A percentile compares a stretch with the other conserved stretches of the same genome.
Evolutionary conservation across 2,329 filamentous ascomycete species (phyloP).

Genomic region (Arthroderma sp.): DNA sequence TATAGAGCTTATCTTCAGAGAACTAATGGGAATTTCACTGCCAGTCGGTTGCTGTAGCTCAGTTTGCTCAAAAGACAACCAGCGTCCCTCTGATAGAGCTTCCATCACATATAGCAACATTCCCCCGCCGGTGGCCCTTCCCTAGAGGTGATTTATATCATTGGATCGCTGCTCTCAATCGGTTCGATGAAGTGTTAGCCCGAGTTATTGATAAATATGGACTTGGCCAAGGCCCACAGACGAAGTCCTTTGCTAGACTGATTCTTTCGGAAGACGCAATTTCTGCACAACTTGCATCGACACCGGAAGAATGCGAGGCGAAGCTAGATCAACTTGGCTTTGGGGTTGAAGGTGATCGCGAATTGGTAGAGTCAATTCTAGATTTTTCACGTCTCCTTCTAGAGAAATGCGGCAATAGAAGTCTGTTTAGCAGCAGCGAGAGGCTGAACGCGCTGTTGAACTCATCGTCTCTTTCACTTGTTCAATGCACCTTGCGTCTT

Average conservation of each 20-base stretch:
- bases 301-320: constrained; percentile 39
- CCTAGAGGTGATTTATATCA: constrained; percentile 92
- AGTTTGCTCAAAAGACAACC: constrained; percentile 61
- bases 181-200: constrained; percentile 81
- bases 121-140: constrained; percentile 86
- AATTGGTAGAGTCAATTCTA: constrained; percentile 66
- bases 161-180: constrained; percentile 90
- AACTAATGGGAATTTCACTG: neutral
- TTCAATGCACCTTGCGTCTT: constrained; percentile 66
- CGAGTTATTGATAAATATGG: constrained; percentile 68
- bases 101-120: constrained; percentile 60
- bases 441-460: constrained; percentile 82
- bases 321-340: constrained; percentile 51
- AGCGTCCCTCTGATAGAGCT: constrained; percentile 60
- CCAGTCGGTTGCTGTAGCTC: constrained; percentile 75
- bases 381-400: constrained; percentile 76
- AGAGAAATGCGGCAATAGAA: constrained; percentile 92
- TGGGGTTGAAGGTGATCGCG: constrained; percentile 60
- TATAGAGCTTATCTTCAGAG: neutral
- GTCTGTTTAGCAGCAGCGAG: constrained; percentile 86
- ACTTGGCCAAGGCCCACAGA: constrained; percentile 68
- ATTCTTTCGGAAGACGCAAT: constrained; percentile 32
- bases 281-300: constrained; percentile 47
- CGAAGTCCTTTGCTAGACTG: constrained; percentile 50
- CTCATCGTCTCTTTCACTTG: constrained; percentile 65